Base-by-base conservation (phyloP, 2,329 filamentous ascomycete species). In the Dendrostoma leiphaemia region DNA sequence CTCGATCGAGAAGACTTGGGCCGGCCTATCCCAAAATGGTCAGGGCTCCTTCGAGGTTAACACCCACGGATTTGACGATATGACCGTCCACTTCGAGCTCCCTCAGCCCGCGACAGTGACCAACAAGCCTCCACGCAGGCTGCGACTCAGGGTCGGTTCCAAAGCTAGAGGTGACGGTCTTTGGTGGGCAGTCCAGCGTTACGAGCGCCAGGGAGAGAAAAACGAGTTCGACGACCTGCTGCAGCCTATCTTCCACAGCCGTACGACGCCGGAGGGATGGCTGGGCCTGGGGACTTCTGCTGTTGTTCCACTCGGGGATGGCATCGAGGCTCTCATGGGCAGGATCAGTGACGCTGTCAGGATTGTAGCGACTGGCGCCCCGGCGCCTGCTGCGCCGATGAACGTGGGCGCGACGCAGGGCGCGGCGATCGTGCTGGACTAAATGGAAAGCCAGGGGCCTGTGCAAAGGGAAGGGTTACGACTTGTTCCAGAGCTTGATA, bases 1-100 rank as follows among this genome's bases (percentile, higher is more conserved):
- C 57, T 71, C 72, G 32, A 77, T 92, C 21, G 84, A 89, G 60
- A 70, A 71, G 17, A 68, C 71, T 2, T 85, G 84, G 79, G 69
- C 70, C 12, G 62, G 65, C 31, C 58, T 76, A 3, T 64, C 71
- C 21, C 64, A 67, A 10, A 74, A 70, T 10, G 74, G 74, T 31
- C 73, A 76, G 48, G 79, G 77, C 12, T 67, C 64, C 4, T 71
- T 85, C 10, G 76, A 75, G 35, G 71, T 87, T 37, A 74, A 78
- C 19, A 73, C 79, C 53, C 75, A 79, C 57, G 72, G 78, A 1
- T 68, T 84, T 2, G 82, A 85, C 60, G 84, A 80, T 76, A 77
- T 82, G 48, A 74, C 74, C 8, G 66, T 89, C 7, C 75, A 76
- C 34, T 88, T 86, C 61, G 68, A 65, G 5, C 61, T 85, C 15